Evolutionary conservation across 2,329 filamentous ascomycete genomes (phyloP).

Genomic region (Magnaporthiopsis incrustans): DNA sequence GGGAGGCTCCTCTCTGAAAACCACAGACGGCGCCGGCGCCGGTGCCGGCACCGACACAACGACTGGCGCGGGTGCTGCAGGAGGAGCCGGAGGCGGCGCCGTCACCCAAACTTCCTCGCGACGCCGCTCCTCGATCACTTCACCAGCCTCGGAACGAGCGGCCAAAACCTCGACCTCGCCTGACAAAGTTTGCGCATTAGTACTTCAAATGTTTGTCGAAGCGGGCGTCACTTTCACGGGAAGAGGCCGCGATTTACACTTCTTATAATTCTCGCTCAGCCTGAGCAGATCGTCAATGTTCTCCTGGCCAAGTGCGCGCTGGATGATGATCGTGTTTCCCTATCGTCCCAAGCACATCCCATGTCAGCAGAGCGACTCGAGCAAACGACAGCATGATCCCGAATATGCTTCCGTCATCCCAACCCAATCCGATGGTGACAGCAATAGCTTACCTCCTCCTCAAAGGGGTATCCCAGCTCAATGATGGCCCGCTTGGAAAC

Average conservation of each 20-base stretch:
- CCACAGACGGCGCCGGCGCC: slow-evolving; percentile 16
- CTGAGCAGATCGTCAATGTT: slow-evolving; percentile 87
- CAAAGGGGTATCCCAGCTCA: slow-evolving; percentile 77
- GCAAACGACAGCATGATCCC: background rate
- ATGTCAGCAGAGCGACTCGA: slow-evolving; percentile 22
- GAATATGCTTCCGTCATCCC: background rate
- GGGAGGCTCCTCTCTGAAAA: slow-evolving; percentile 15
- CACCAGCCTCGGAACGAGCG: slow-evolving; percentile 37
- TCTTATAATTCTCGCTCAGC: slow-evolving; percentile 69
- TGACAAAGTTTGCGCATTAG: slow-evolving; percentile 13
- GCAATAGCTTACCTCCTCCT: slow-evolving; percentile 62
- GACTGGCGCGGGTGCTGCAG: too few species aligned
- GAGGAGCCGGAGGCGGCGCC: background rate
- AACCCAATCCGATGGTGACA: background rate
- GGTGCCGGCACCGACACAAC: slow-evolving; percentile 14
- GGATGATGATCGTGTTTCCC: slow-evolving; percentile 74
- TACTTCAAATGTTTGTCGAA: background rate
- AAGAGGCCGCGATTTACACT: slow-evolving; percentile 32
- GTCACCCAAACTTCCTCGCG: slow-evolving; percentile 28
- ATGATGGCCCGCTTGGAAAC: slow-evolving; percentile 75
- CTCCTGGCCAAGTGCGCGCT: slow-evolving; percentile 77
- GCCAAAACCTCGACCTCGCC: slow-evolving; percentile 36
- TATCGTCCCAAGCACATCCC: slow-evolving; percentile 30
- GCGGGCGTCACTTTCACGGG: background rate
- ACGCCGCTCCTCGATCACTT: slow-evolving; percentile 39